Base-by-base conservation (phyloP, 352 stramenopile genomes). In the Peronospora belbahrii region DNA sequence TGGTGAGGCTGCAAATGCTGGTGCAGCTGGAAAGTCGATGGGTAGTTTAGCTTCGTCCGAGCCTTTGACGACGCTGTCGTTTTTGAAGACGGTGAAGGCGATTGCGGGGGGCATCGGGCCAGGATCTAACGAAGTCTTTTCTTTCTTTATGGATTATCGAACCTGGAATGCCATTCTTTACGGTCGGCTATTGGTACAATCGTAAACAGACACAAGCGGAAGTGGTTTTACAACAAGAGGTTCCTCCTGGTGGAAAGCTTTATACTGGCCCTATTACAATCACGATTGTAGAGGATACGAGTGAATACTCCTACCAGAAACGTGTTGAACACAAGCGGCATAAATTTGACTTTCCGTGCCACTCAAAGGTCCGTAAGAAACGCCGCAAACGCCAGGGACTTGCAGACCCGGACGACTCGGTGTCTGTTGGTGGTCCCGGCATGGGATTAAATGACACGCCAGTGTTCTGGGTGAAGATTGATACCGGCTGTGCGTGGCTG, bases 361-460 rank as follows among this genome's bases (percentile, higher is more conserved):
- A 92, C 62, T 85, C 75, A 14, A 92, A 92, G 47, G 78, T 92
- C 10, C 80, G 80, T 23, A 92, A 92, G 67, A 92, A 89, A 67
- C 77, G 77, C 2, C 76, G 80, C 63, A 87, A 76, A 46, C 80
- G 80, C 15, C 80, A 92, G 47, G 79, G 77, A 9, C 74, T 92
- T 14, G 75, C 79, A 28, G 75, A 89, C 17, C 62, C 74, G 0
- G 80, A 92, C 22, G 80, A 92, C 31, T 88, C 78, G 8, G 78
- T 89, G 7, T 88, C 77, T 1, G 73, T 88, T 19, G 70, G 57
- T 28, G 81, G 78, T 11, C 69, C 81, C 5, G 81, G 81, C 4
- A 92, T 92, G 81, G 81, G 81, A 3, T 60, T 90, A 11, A 92
- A 92, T 50, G 81, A 92, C 44, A 92, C 81, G 17, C 81, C 81